Evolutionary conservation across 768 basidiomycete genomes (phyloP), one percentile per base, ranked within the genome.

Genomic region (Podaxis rugospora): DNA sequence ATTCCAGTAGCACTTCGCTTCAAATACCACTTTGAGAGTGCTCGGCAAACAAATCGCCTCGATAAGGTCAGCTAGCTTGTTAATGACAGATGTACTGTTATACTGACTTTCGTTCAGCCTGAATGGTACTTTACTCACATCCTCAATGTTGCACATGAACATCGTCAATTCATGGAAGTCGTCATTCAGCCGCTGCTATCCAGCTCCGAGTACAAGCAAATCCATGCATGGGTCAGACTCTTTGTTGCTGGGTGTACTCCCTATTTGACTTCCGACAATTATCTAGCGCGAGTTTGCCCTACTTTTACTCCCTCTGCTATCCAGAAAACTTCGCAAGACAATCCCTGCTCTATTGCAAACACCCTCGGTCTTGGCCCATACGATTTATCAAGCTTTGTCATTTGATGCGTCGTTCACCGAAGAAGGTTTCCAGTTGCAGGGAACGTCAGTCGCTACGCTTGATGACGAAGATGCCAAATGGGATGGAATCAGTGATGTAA

Each of bases 101-200:
- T 25, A 9, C 39, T 57, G 36, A 51, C 44, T 27, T 13, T 39
- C 58, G 42, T 56, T 37, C 68, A 96, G 93, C 96, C 97, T 1
- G 97, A 98, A 72, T 98, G 95, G 93, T 98, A 93, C 68, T 92
- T 98, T 70, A 89, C 93, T 2, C 92, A 98, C 70, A 78, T 98
- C 23, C 80, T 92, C 51, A 95, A 98, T 69, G 83, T 90, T 61
- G 82, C 85, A 11, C 92, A 94, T 66, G 92, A 96, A 59, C 95
- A 98, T 63, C 80, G 84, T 25, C 72, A 79, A 1, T 95, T 98
- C 72, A 86, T 97, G 81, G 86, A 90, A 52, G 75, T 74, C 7
- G 77, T 89, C 47, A 75, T 96, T 18, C 95, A 96, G 70, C 79
- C 75, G 28, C 70, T 98, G 2, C 70, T 97, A 25, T 72, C 81